These are phyloP conservation scores for Cyclocybe aegerita DNA, from an alignment of 768 basidiomycete species.

Conservation along the genomic window DNA sequence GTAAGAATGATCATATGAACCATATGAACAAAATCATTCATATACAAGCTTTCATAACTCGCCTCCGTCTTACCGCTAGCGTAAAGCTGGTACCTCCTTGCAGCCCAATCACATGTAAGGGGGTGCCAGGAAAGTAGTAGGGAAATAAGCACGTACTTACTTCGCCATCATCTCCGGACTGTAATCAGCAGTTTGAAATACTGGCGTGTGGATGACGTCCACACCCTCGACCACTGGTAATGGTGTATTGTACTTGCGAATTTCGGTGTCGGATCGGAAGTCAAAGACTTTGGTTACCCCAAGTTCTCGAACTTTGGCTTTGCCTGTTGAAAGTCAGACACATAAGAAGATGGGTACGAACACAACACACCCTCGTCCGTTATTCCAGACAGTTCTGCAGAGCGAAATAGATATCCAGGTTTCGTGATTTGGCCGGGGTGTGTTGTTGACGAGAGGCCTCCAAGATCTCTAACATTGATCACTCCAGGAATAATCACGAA, in stretches of 20 bases:
- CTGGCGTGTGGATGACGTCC: conserved; percentile 58
- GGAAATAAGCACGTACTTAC: conserved; percentile 52
- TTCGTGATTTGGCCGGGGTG: conserved; percentile 52
- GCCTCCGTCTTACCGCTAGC: conserved; percentile 82
- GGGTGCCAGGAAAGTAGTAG: conserved; percentile 13
- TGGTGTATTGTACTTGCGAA: conserved; percentile 68
- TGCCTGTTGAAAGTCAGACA: conserved; percentile 42
- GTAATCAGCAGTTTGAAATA: conserved; percentile 74
- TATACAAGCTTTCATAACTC: conserved; percentile 4
- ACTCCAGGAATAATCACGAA: conserved; percentile 75
- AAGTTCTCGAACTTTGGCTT: conserved; percentile 52
- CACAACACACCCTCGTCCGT: conserved; percentile 59
- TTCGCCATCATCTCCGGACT: conserved; percentile 83
- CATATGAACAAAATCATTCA: neutral
- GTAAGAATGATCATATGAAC: neutral
- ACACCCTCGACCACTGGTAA: conserved; percentile 65
- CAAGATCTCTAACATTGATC: conserved; percentile 74
- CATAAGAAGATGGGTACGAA: neutral
- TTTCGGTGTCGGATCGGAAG: conserved; percentile 78
- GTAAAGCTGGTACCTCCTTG: conserved; percentile 69
- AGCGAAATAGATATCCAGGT: conserved; percentile 59
- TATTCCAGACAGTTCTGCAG: conserved; percentile 71
- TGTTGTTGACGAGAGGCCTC: conserved; percentile 51
- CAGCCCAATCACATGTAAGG: conserved; percentile 23
- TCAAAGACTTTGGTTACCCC: conserved; percentile 73